These are phyloP conservation scores for Rhizopogon vesiculosus DNA, from an alignment of 768 basidiomycete genomes.

Conservation along the genomic window DNA sequence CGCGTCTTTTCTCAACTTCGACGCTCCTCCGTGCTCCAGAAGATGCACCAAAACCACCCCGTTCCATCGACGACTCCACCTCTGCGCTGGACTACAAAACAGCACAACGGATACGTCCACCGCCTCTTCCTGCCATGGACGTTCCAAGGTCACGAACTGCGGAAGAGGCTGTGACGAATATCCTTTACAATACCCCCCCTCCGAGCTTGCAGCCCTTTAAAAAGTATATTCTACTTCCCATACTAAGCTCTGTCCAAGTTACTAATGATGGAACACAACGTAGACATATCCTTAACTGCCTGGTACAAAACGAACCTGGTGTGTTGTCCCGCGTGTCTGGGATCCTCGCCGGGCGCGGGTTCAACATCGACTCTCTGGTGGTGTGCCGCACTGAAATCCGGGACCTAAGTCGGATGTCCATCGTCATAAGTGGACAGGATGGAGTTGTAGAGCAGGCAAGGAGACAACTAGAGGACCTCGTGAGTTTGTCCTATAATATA, in stretches of 20 bases:
- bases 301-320: constrained; percentile 99
- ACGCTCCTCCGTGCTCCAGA: constrained; percentile 10
- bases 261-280: constrained; percentile 10
- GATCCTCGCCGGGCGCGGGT: constrained; percentile 93
- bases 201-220: constrained; percentile 90
- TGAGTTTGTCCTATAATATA: constrained; percentile 34
- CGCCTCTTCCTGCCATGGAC: constrained; percentile 82
- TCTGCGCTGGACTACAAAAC: constrained; percentile 92
- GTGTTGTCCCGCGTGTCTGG: constrained; percentile 98
- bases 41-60: constrained; percentile 65
- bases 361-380: constrained; percentile 98
- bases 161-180: constrained; percentile 96
- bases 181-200: constrained; percentile 93
- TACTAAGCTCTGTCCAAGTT: not conserved
- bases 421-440: constrained; percentile 94
- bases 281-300: constrained; percentile 94
- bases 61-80: constrained; percentile 86
- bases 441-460: constrained; percentile 97
- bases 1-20: constrained; percentile 19
- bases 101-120: constrained; percentile 64
- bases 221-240: constrained; percentile 46
- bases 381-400: constrained; percentile 97
- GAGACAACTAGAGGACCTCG: constrained; percentile 93
- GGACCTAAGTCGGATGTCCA: constrained; percentile 96
- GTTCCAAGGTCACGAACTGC: constrained; percentile 80